These are phyloP conservation scores for Aspergillus pseudoviridinutans DNA, from an alignment of 2,329 filamentous ascomycete species.

Conservation along the genomic window DNA sequence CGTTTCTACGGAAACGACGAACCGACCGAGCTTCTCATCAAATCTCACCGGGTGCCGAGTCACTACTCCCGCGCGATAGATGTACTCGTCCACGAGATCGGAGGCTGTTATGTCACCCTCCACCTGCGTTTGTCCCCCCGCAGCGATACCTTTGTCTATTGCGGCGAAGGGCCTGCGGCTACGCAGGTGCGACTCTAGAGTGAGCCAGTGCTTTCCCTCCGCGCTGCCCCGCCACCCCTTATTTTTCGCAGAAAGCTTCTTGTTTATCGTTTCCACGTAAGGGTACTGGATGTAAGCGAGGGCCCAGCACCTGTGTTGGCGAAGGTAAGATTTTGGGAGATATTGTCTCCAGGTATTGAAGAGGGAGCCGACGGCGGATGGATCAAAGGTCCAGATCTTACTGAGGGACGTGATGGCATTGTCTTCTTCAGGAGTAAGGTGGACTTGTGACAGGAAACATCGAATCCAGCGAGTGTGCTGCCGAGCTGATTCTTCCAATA, in stretches of 20 bases:
- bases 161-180: not conserved
- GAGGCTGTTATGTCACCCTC: constrained; percentile 1
- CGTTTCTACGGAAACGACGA: not conserved
- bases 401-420: not conserved
- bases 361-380: not conserved
- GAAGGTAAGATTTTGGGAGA: constrained; percentile 13
- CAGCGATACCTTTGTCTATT: not conserved
- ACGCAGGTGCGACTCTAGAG: not conserved
- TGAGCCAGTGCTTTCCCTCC: constrained; percentile 10
- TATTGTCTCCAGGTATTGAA: constrained; percentile 10
- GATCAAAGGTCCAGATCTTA: constrained; percentile 15
- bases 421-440: not conserved
- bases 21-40: not conserved
- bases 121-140: not conserved
- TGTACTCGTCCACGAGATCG: constrained; percentile 7
- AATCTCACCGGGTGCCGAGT: constrained; percentile 2
- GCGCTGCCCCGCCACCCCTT: not conserved
- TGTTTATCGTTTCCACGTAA: constrained; percentile 4
- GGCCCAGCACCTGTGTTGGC: constrained; percentile 9
- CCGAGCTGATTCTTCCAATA: constrained; percentile 14
- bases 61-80: not conserved
- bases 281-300: constrained; percentile 9
- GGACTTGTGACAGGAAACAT: constrained; percentile 9
- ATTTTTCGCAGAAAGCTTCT: constrained; percentile 4
- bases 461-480: constrained; percentile 20